Conservation (phyloP, 2,329 filamentous ascomycete genomes). For the Pseudogymnoascus sp. region DNA sequence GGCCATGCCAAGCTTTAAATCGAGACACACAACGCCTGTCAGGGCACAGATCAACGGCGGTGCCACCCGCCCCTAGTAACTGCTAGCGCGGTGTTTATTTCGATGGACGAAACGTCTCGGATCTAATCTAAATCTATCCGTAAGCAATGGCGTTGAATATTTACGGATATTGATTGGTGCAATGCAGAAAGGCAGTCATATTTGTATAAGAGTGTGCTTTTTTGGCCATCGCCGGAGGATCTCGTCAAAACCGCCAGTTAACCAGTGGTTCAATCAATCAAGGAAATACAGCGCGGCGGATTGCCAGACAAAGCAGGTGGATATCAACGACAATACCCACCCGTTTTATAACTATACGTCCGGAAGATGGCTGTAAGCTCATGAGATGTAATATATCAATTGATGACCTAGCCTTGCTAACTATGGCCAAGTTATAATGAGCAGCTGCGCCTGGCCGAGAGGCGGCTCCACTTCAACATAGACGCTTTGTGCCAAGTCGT, state of each 20-base stretch:
- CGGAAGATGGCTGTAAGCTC: conserved; percentile 23
- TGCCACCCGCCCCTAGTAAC: not conserved
- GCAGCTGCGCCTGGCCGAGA: conserved; percentile 21
- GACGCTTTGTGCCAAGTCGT: conserved; percentile 18
- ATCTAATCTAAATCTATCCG: not conserved
- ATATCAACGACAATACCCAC: conserved; percentile 18
- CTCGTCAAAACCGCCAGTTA: not conserved
- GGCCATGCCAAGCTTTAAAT: not conserved
- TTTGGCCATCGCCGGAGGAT: conserved; percentile 10
- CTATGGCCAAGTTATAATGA: conserved; percentile 20
- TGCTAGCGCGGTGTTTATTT: conserved; percentile 8
- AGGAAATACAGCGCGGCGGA: conserved; percentile 13
- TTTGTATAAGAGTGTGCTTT: conserved; percentile 9
- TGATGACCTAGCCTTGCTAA: conserved; percentile 10
- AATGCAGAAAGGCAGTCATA: conserved; percentile 13
- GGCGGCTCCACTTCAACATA: conserved; percentile 21
- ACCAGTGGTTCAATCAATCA: conserved; percentile 2
- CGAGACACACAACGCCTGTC: not conserved
- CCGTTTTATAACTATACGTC: conserved; percentile 23
- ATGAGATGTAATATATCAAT: conserved; percentile 10
- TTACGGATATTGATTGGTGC: not conserved
- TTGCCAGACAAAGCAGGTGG: conserved; percentile 9
- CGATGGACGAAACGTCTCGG: not conserved
- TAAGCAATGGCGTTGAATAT: not conserved
- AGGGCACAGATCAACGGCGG: not conserved